Conservation (phyloP, 345 rosid genomes). For the Eucalyptus cloeziana region DNA sequence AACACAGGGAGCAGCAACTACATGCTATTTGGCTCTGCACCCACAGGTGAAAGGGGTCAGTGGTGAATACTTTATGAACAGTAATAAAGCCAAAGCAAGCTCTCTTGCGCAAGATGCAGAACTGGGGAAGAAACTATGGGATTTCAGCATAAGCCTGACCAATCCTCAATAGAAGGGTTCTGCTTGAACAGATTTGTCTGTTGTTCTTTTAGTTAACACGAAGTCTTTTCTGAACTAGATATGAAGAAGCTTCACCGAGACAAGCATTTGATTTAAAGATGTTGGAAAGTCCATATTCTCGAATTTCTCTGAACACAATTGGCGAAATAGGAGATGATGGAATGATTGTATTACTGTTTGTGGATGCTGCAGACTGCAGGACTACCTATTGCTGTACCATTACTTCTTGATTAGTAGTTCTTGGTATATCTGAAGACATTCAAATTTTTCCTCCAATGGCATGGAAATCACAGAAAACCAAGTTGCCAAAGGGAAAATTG, state of each 20-base stretch:
- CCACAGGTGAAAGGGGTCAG: conserved; percentile 43
- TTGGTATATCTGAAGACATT: background rate
- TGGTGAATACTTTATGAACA: conserved; percentile 42
- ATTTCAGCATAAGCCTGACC: conserved; percentile 12
- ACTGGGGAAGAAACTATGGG: conserved; percentile 39
- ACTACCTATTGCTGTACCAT: background rate
- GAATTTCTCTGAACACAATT: background rate
- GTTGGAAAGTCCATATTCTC: background rate
- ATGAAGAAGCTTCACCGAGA: background rate
- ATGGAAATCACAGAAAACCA: background rate
- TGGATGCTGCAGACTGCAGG: background rate
- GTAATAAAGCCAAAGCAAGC: conserved; percentile 26
- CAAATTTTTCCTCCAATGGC: background rate
- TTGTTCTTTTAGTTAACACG: background rate
- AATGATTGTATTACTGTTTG: background rate
- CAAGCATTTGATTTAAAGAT: background rate
- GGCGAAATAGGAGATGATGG: background rate
- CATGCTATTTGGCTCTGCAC: conserved; percentile 61
- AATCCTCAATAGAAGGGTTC: background rate
- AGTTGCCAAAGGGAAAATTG: background rate
- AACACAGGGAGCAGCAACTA: conserved; percentile 64
- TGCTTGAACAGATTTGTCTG: background rate
- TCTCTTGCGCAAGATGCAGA: conserved; percentile 30
- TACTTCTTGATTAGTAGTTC: background rate
- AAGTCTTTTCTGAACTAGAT: background rate